A percentile compares a stretch with the other conserved stretches of the same genome.
Evolutionary conservation across 495 filamentous ascomycete genomes (phyloP).

Genomic region (Aspergillus ostianus): DNA sequence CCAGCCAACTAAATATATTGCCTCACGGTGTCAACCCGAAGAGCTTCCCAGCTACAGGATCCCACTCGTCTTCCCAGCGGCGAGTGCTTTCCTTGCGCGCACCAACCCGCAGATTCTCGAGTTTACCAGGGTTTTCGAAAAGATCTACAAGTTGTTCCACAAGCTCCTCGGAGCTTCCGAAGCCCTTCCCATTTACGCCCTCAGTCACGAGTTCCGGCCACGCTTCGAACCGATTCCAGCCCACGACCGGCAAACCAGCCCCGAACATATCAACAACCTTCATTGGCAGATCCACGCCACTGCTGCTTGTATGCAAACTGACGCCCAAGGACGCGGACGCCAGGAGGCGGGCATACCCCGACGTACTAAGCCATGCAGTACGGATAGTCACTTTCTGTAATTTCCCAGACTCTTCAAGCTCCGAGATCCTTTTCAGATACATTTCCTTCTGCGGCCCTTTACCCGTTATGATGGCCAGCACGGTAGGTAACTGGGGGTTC

Average conservation of each 20-base stretch:
- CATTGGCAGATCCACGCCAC: slow-evolving; percentile 96
- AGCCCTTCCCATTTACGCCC: slow-evolving; percentile 80
- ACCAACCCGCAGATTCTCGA: slow-evolving; percentile 65
- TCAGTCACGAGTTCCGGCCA: slow-evolving; percentile 85
- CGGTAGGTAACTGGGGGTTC: slow-evolving; percentile 49
- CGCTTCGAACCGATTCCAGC: slow-evolving; percentile 77
- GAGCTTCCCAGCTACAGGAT: slow-evolving; percentile 68
- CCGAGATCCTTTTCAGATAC: slow-evolving; percentile 65
- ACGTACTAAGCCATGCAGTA: slow-evolving; percentile 78
- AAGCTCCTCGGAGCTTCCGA: slow-evolving; percentile 64
- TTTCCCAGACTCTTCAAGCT: slow-evolving; percentile 55
- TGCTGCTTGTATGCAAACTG: slow-evolving; percentile 87
- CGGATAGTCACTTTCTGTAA: slow-evolving; percentile 66
- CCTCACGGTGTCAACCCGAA: slow-evolving; percentile 52
- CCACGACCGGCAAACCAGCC: slow-evolving; percentile 84
- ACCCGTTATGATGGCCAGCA: slow-evolving; percentile 89
- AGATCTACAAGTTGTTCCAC: slow-evolving; percentile 57
- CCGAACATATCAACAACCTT: slow-evolving; percentile 99
- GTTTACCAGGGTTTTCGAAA: slow-evolving; percentile 52
- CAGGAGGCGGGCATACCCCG: slow-evolving; percentile 84
- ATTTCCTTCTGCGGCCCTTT: slow-evolving; percentile 80
- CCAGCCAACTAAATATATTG: background rate
- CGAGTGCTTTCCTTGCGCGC: slow-evolving; percentile 71
- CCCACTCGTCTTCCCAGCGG: slow-evolving; percentile 96
- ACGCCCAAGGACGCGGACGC: slow-evolving; percentile 87